Base-by-base conservation (phyloP, 2,329 filamentous ascomycete species). In the Chrysosporium keratinophilum region DNA sequence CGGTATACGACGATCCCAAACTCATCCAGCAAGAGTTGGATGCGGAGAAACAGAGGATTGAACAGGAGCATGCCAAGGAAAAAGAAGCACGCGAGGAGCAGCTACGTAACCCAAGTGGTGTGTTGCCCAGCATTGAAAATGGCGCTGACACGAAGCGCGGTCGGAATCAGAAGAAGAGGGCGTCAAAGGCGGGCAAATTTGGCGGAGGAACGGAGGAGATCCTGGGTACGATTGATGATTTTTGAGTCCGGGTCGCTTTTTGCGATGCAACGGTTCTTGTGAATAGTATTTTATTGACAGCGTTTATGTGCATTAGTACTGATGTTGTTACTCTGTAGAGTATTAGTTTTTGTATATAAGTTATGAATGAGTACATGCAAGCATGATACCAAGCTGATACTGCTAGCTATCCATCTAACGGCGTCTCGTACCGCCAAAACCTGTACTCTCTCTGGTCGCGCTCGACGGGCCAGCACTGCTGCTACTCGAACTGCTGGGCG, bases 51-150 rank as follows among this genome's bases (percentile, higher is more conserved):
- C 70, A 67, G 54, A 66, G 65, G 48, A 73, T 76, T 19, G 72
- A 74, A 53, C 69, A 71, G n/a, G 66, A 75, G 51, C 69, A 74
- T 54, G 69, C 68, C 3, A 71, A 70, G 50, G 70, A 76, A 57
- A 71, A 71, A 56, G 63, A 69, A 50, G 66, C 71, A 6, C 69
- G 74, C 54, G 70, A 74, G 48, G 67, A 73, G 39, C 59, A 69
- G 43, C 57, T 74, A 50, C 68, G 66, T 45, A 74, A 73, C 50
- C 71, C 71, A 3, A 65, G 68, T 43, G 64, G 64, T 50, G 59
- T 62, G 9, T 42, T 64, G 14, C 63, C 61, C 4, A 64, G 61
- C 37, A 70, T 68, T 47, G 66, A 66, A 48, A 65, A 68, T 55
- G 60, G 61, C 39, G 60, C 63, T 28, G 56, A 62, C 51, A 59